Evolutionary conservation across 306 rosid genomes (phyloP).

Genomic region (Alnus rubra): DNA sequence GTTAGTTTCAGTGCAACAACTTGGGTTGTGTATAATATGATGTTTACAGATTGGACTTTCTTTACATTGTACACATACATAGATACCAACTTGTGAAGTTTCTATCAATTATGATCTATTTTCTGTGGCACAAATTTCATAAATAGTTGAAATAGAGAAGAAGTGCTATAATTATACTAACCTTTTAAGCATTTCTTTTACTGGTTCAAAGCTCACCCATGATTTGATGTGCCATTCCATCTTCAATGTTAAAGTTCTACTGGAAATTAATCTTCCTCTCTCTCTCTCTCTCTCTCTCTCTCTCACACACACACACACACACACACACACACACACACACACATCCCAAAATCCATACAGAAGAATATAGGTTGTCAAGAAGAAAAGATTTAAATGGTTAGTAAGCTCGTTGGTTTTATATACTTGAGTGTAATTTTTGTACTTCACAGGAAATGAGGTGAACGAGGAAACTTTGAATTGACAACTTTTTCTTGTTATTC

Average conservation of each 20-base stretch:
- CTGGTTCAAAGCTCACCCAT: not conserved
- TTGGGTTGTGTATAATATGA: not conserved
- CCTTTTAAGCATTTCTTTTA: not conserved
- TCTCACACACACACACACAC: not conserved
- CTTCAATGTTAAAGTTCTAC: not conserved
- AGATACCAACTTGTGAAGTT: not conserved
- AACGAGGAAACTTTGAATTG: constrained; percentile 16
- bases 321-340: not conserved
- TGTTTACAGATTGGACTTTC: not conserved
- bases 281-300: not conserved
- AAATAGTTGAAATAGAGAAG: not conserved
- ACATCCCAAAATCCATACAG: not conserved
- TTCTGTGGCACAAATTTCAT: not conserved
- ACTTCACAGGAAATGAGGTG: not conserved
- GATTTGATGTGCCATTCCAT: not conserved
- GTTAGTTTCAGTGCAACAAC: not conserved
- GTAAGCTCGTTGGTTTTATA: not conserved
- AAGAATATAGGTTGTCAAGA: not conserved
- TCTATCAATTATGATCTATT: not conserved
- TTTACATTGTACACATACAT: not conserved
- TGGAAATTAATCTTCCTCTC: not conserved
- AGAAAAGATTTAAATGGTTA: not conserved
- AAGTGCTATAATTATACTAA: not conserved
- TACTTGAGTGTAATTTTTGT: not conserved
- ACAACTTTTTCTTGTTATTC: constrained; percentile 17